Base-by-base conservation (phyloP, 106 monocot species). In the Dendrobium nobile region DNA sequence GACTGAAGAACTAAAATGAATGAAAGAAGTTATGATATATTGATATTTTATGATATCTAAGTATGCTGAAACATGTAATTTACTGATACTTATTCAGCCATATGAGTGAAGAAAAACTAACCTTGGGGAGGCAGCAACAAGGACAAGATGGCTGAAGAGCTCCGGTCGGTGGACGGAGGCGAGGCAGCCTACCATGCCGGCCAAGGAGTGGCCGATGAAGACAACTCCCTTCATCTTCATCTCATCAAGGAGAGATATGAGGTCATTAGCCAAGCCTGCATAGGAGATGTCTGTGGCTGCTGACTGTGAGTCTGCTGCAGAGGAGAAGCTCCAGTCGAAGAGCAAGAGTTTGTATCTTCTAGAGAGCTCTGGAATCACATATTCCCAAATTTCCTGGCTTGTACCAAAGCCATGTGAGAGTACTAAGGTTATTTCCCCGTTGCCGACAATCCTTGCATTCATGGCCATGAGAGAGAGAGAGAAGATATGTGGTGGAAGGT, bases 141-240 rank as follows among this genome's bases (percentile, higher is more conserved):
- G 91, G 40, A 92, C 61, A 33, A 92, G 91, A 31, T 87, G 82
- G 13, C 48, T 72, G 79, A 92, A 89, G 56, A 92, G 83, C 9
- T 89, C 85, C 3, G 87, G 88, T 61, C 85, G 79, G 47, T 84
- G 78, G 40, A 89, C 15, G 42, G 88, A 85, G 3, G 89, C 91
- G n/a, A 89, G 72, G 89, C 91, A 92, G 9, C 91, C 89, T 13
- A 89, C 56, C 85, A 92, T 89, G 72, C 87, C 89, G 31, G 91
- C 42, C 88, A 92, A 87, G 67, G 91, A 89, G 75, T 92, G 91
- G 2, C 91, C 91, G 27, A 92, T 73, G 41, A 80, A 89, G 0
- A 88, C 80, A 33, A 78, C 82, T 24, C 47, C 83, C 7, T 77
- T 78, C 17, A 88, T 16, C 9, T 67, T 16, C 80, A 83, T 67